phyloP scores from a whole-genome alignment of 495 filamentous ascomycete species.

The Penicillium argentinense region DNA sequence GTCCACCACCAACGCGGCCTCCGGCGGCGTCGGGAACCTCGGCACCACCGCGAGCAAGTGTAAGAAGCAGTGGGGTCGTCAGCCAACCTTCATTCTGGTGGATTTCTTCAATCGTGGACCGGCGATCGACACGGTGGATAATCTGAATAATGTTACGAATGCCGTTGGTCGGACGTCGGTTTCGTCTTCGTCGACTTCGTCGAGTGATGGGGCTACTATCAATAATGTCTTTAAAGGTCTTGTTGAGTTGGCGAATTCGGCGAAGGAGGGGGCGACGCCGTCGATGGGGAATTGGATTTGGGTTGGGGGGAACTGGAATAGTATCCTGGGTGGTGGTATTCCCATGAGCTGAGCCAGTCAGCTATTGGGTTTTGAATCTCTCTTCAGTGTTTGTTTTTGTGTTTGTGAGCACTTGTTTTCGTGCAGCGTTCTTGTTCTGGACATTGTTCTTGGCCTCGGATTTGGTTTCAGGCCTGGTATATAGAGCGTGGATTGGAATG shows the following conservation, averaged over 20 bases:
- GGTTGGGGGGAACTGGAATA: constrained; percentile 48
- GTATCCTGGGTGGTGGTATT: constrained; percentile 42
- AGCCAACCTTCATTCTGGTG: constrained; percentile 68
- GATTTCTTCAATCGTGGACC: constrained; percentile 72
- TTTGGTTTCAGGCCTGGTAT: constrained; percentile 9
- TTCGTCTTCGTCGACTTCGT: constrained; percentile 20
- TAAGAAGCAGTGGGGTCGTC: constrained; percentile 49
- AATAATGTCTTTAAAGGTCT: constrained; percentile 43
- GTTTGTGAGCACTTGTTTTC: constrained; percentile 5
- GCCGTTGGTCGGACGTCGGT: constrained; percentile 41
- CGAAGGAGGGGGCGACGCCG: constrained; percentile 35
- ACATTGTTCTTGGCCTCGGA: background rate
- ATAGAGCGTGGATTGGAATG: constrained; percentile 23
- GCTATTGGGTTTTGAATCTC: too few relatives aligned
- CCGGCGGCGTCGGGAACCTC: constrained; percentile 55
- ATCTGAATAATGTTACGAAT: constrained; percentile 59
- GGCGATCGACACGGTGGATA: constrained; percentile 61
- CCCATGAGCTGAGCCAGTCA: constrained; percentile 27
- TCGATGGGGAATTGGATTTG: constrained; percentile 49
- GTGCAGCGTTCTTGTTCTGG: constrained; percentile 23
- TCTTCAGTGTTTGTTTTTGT: too few relatives aligned
- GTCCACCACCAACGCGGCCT: constrained; percentile 57
- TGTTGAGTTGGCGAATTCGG: constrained; percentile 36
- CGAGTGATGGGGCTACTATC: constrained; percentile 33
- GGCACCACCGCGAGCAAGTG: constrained; percentile 59